Evolutionary conservation across 495 filamentous ascomycete genomes (phyloP).

Genomic region (Tuber melanosporum): DNA sequence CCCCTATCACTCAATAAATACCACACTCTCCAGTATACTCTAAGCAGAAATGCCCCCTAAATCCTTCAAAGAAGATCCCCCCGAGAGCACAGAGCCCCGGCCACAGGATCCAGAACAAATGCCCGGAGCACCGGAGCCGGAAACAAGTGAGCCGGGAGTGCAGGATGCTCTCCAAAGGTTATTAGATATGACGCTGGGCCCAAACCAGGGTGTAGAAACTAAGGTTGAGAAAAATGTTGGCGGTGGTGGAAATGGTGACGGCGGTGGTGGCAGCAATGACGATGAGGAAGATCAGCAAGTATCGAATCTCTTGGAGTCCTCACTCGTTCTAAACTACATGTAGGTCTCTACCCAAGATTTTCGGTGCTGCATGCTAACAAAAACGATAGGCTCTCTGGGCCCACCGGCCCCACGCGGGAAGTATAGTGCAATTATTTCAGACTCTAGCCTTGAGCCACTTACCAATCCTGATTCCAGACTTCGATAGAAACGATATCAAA

Average conservation of each 20-base stretch:
- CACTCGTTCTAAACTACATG: not conserved
- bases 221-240: not conserved
- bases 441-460: not conserved
- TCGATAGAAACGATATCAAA: not conserved
- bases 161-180: not conserved
- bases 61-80: not conserved
- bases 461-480: not conserved
- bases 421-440: not conserved
- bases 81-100: not conserved
- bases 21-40: not conserved
- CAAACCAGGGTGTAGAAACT: not conserved
- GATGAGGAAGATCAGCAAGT: not conserved
- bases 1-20: not conserved
- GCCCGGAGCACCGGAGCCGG: not conserved
- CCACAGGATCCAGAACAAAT: not conserved
- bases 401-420: not conserved
- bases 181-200: not conserved
- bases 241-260: not conserved
- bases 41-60: not conserved
- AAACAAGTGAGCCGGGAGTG: not conserved
- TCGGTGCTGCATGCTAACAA: not conserved
- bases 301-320: not conserved
- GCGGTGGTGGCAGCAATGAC: not conserved
- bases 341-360: not conserved
- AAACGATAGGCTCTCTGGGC: not conserved